These are phyloP conservation scores for Cyclotella choctawhatcheeana DNA, from an alignment of 108 stramenopile species.

Conservation along the genomic window DNA sequence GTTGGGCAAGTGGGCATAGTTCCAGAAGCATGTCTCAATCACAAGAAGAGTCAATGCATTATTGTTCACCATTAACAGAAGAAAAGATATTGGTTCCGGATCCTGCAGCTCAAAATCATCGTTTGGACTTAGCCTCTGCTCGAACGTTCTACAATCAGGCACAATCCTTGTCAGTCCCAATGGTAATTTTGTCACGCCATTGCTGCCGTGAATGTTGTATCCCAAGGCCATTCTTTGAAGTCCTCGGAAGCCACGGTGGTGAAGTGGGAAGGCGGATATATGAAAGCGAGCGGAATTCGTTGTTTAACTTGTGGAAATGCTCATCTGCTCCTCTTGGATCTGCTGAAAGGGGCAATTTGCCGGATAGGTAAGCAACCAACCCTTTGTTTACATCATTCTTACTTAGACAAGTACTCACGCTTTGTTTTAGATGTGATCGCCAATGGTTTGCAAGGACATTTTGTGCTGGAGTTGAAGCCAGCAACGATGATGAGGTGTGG, in stretches of 20 bases:
- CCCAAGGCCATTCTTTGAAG: conserved; percentile 47
- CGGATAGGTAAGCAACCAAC: conserved; percentile 28
- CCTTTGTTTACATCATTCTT: neutral
- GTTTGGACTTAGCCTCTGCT: conserved; percentile 41
- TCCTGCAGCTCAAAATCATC: conserved; percentile 53
- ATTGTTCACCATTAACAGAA: conserved; percentile 17
- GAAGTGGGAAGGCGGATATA: conserved; percentile 40
- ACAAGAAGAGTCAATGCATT: conserved; percentile 1
- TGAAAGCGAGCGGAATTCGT: conserved; percentile 37
- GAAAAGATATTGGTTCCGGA: conserved; percentile 50
- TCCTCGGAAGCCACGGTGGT: conserved; percentile 45
- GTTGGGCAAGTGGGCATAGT: conserved; percentile 27
- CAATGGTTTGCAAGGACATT: conserved; percentile 50
- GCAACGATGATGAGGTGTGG: conserved; percentile 47
- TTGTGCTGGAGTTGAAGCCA: conserved; percentile 38
- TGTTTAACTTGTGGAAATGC: conserved; percentile 50
- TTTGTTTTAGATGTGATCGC: conserved; percentile 50
- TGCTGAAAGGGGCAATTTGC: conserved; percentile 40
- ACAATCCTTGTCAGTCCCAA: conserved; percentile 52
- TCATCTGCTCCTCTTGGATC: conserved; percentile 42
- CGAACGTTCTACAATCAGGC: conserved; percentile 41
- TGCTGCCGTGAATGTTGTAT: conserved; percentile 51
- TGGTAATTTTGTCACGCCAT: conserved; percentile 50
- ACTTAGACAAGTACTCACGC: neutral
- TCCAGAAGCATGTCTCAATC: neutral